phyloP scores from a whole-genome alignment of 2,329 filamentous ascomycete genomes.

The Phialophora tarda region DNA sequence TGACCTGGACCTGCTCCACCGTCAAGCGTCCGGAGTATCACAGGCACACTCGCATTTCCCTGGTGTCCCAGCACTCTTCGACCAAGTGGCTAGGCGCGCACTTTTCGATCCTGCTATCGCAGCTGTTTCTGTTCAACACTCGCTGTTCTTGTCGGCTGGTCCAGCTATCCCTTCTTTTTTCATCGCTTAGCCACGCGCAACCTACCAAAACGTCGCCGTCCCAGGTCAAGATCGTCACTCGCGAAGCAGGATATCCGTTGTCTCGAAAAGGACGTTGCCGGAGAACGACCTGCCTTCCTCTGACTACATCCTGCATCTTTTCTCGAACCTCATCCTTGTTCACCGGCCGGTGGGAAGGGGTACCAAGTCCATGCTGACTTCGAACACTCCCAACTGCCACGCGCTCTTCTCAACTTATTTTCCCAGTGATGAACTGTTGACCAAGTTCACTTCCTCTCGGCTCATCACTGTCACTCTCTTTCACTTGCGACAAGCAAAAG shows the following conservation, averaged over 20 bases:
- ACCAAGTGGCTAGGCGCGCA: conserved; percentile 3
- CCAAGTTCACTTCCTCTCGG: conserved; percentile 13
- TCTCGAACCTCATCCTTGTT: conserved; percentile 21
- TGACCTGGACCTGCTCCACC: conserved; percentile 19
- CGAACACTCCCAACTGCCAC: conserved; percentile 7
- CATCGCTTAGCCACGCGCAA: conserved; percentile 10
- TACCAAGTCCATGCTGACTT: conserved; percentile 15
- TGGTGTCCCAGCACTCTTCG: conserved; percentile 2
- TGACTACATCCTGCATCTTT: conserved; percentile 9
- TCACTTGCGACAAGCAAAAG: conserved; percentile 1
- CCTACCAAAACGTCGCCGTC: conserved; percentile 14
- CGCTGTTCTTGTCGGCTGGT: conserved; percentile 25
- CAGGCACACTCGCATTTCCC: conserved; percentile 7
- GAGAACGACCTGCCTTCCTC: conserved; percentile 14
- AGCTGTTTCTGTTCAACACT: conserved; percentile 12
- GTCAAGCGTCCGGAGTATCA: conserved; percentile 13
- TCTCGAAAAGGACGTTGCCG: neutral
- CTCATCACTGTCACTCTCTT: conserved; percentile 22
- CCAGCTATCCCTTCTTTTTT: conserved; percentile 26
- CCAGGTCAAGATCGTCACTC: conserved; percentile 14
- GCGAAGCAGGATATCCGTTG: neutral
- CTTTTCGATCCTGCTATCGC: conserved; percentile 15
- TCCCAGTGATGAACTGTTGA: conserved; percentile 19
- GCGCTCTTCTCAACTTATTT: conserved; percentile 21
- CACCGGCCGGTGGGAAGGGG: conserved; percentile 8